Evolutionary conservation across 2,329 filamentous ascomycete genomes (phyloP).

Genomic region (Capronia epimyces): DNA sequence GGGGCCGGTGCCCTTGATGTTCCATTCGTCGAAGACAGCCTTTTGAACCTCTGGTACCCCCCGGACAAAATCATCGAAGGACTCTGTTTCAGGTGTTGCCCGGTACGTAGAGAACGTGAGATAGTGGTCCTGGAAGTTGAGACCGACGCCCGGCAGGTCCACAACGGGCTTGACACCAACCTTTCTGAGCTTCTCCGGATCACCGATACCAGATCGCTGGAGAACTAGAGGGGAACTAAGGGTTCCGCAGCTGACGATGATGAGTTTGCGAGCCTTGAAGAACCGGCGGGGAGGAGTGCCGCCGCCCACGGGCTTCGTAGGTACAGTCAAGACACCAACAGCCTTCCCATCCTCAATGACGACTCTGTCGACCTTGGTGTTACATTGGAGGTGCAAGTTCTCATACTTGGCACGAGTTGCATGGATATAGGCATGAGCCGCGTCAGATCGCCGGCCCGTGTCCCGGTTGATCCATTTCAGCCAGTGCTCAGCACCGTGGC

Average conservation of each 20-base stretch:
- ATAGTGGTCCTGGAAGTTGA: conserved; percentile 74
- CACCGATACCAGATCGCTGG: conserved; percentile 68
- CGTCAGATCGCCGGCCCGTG: conserved; percentile 65
- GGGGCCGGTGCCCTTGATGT: conserved; percentile 70
- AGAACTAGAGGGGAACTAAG: conserved; percentile 69
- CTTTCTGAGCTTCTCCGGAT: conserved; percentile 64
- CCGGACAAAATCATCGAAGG: conserved; percentile 73
- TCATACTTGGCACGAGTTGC: conserved; percentile 64
- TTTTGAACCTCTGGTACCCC: conserved; percentile 69
- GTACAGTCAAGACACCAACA: conserved; percentile 65
- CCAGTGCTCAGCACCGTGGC: conserved; percentile 72
- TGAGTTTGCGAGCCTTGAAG: conserved; percentile 66
- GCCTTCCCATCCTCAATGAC: conserved; percentile 67
- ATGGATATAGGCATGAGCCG: conserved; percentile 72
- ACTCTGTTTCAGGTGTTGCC: conserved; percentile 69
- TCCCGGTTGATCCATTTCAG: conserved; percentile 74
- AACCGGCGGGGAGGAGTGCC: conserved; percentile 47
- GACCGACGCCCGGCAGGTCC: conserved; percentile 66
- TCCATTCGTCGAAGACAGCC: conserved; percentile 70
- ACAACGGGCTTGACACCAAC: conserved; percentile 64
- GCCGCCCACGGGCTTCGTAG: conserved; percentile 62
- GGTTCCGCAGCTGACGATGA: conserved; percentile 67
- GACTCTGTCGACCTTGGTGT: conserved; percentile 73
- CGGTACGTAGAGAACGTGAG: conserved; percentile 65
- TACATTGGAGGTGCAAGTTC: conserved; percentile 67